A percentile compares a stretch with the other conserved stretches of the same genome.
These are phyloP conservation scores for Rehmannia glutinosa DNA, from an alignment of 257 asterid species.

Conservation along the genomic window DNA sequence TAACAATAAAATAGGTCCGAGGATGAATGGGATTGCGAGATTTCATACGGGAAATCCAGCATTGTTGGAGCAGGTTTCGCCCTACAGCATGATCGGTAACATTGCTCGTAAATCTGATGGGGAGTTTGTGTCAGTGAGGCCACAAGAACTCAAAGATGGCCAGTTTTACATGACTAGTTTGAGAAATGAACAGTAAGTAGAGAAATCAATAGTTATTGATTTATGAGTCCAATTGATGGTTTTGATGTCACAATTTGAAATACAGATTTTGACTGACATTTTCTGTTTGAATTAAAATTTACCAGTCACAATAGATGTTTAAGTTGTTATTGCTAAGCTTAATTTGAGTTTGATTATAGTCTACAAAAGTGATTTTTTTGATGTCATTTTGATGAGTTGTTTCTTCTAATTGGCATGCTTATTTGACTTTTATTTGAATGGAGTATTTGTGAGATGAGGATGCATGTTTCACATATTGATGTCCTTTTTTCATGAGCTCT, in stretches of 20 bases:
- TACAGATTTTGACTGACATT: not conserved
- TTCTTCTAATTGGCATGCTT: no score
- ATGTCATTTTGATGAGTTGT: not conserved
- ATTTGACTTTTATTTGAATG: no score
- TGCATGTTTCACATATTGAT: no score
- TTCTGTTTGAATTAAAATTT: not conserved
- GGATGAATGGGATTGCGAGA: constrained; percentile 14
- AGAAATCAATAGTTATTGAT: not conserved
- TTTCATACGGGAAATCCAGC: constrained; percentile 1
- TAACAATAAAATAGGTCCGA: not conserved
- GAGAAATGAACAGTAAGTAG: constrained; percentile 1
- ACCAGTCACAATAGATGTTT: not conserved
- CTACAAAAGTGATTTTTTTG: not conserved
- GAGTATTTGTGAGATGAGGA: no score
- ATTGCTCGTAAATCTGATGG: not conserved
- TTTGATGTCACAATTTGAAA: not conserved
- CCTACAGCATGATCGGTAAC: not conserved
- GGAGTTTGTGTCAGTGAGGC: not conserved
- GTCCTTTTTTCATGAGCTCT: no score
- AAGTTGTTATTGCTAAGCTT: not conserved
- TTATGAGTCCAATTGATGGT: no score
- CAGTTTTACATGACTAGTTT: not conserved
- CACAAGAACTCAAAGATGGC: constrained; percentile 3
- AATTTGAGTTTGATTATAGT: not conserved
- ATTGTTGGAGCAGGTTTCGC: constrained; percentile 4